phyloP scores from a whole-genome alignment of 208 protist genomes.

The Crithidia acanthocephali region DNA sequence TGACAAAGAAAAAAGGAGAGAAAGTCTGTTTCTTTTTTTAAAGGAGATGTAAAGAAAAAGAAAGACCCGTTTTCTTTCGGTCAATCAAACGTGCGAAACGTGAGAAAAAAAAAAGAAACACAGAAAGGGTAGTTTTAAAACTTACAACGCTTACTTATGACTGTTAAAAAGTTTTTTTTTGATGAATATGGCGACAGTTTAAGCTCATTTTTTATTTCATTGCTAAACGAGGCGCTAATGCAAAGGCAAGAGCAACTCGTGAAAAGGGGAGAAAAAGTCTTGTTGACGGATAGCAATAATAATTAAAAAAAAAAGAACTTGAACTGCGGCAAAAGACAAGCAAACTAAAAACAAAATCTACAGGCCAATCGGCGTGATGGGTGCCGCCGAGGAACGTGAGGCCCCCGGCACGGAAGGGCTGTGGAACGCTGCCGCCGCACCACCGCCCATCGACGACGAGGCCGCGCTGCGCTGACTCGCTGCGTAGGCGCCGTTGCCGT shows the following conservation, averaged over 20 bases:
- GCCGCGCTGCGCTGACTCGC: slow-evolving; percentile 18
- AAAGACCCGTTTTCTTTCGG: not conserved
- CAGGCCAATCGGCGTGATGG: slow-evolving; percentile 18
- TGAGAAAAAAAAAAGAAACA: not conserved
- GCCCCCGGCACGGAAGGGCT: not conserved
- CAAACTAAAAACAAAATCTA: slow-evolving; percentile 13
- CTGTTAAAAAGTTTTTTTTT: too few species aligned
- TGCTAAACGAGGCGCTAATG: too few species aligned
- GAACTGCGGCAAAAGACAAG: not conserved
- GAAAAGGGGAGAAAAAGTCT: slow-evolving; percentile 14
- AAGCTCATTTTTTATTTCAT: too few species aligned
- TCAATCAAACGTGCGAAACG: not conserved
- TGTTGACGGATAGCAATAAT: slow-evolving; percentile 4
- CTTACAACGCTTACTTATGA: not conserved
- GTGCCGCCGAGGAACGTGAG: not conserved
- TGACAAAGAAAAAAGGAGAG: too few species aligned
- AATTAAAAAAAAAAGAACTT: slow-evolving; percentile 21
- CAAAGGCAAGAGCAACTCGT: not conserved
- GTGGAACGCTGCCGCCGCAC: not conserved
- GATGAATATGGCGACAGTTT: too few species aligned
- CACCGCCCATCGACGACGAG: slow-evolving; percentile 6
- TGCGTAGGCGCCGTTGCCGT: slow-evolving; percentile 14
- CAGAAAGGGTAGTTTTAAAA: not conserved
- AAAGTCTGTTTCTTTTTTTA: too few species aligned
- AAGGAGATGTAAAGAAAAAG: too few species aligned